Evolutionary conservation across 805 yeast genomes (phyloP).

Genomic region (Saccharomycopsis fibuligera): DNA sequence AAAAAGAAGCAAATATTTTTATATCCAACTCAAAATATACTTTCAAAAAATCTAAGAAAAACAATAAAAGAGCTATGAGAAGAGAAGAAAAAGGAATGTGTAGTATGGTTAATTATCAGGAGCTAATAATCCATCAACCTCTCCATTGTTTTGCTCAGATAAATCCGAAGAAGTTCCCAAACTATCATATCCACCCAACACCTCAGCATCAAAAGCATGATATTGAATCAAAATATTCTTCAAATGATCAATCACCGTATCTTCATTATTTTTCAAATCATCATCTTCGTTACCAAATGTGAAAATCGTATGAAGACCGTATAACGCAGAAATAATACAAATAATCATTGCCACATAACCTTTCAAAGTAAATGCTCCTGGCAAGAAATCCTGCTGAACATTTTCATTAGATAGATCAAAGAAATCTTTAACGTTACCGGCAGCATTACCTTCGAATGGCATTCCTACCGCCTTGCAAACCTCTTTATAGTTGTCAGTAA

Average conservation of each 20-base stretch:
- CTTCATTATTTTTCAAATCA: constrained; percentile 37
- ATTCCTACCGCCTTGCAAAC: constrained; percentile 44
- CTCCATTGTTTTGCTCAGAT: no score
- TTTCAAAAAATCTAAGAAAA: no score
- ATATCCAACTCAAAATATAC: neutral
- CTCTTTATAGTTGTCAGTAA: constrained; percentile 44
- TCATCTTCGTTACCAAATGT: constrained; percentile 63
- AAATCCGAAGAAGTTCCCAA: no score
- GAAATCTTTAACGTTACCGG: constrained; percentile 54
- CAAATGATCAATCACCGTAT: constrained; percentile 34
- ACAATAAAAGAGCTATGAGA: no score
- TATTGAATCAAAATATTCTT: constrained; percentile 29
- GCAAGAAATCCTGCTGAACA: constrained; percentile 54
- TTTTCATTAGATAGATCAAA: constrained; percentile 54
- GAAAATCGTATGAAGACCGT: constrained; percentile 54
- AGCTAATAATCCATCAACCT: no score
- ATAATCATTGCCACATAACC: constrained; percentile 60
- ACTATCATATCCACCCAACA: neutral
- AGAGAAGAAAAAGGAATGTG: no score
- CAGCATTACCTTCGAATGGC: constrained; percentile 60
- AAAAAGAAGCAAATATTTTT: no score
- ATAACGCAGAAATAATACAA: constrained; percentile 50
- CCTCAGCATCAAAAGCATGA: constrained; percentile 13
- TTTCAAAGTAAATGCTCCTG: constrained; percentile 61
- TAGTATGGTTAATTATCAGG: no score